Evolutionary conservation across 371 early-diverging fungal genomes (phyloP).

Genomic region (Thermomucor indicae-seudaticae): DNA sequence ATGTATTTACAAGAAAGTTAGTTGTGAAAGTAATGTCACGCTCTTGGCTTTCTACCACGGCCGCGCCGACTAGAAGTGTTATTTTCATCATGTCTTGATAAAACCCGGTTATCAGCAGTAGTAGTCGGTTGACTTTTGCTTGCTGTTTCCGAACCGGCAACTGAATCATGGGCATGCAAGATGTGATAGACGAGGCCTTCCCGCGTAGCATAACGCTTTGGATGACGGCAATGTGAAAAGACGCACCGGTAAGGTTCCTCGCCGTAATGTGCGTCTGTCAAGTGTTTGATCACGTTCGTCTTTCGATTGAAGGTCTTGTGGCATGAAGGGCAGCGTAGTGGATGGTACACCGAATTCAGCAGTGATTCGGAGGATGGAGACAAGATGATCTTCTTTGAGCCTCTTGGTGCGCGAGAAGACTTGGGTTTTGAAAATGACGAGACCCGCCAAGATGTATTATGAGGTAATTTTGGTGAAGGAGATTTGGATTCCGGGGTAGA

Average conservation of each 20-base stretch:
- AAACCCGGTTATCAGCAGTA: no score
- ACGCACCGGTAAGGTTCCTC: constrained; percentile 46
- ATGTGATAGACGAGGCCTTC: constrained; percentile 49
- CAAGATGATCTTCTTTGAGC: constrained; percentile 25
- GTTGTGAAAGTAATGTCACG: no score
- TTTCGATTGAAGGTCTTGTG: constrained; percentile 31
- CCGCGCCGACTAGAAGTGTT: no score
- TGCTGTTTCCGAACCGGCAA: neutral
- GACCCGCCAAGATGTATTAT: neutral
- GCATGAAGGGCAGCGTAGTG: constrained; percentile 42
- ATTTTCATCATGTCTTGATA: no score
- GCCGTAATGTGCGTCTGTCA: constrained; percentile 32
- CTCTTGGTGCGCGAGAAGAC: constrained; percentile 11
- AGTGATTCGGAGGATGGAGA: constrained; percentile 21
- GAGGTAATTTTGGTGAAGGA: neutral
- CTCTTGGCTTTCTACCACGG: no score
- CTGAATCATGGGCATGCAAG: constrained; percentile 22
- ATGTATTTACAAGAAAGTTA: no score
- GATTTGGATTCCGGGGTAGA: neutral
- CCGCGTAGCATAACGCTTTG: constrained; percentile 39
- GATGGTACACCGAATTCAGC: constrained; percentile 33
- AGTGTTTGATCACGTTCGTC: constrained; percentile 45
- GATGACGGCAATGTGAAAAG: constrained; percentile 33
- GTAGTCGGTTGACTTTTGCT: no score
- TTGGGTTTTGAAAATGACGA: neutral